Evolutionary conservation across 2,329 filamentous ascomycete genomes (phyloP), one percentile per base, ranked within the genome.

Genomic region (Epichloe baconii): DNA sequence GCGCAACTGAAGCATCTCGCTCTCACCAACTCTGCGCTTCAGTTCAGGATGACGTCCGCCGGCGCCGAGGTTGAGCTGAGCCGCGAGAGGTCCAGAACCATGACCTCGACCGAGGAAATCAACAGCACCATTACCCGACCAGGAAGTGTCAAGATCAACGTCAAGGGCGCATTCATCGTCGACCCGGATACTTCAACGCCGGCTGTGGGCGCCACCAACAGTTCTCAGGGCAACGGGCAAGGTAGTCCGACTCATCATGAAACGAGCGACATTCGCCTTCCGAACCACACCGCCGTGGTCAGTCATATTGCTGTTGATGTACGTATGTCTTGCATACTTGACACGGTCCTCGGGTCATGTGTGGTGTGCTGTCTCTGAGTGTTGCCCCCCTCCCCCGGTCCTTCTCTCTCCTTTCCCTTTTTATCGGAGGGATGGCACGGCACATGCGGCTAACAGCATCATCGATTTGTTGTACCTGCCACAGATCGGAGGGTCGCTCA

Each of bases 221-320:
- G 7, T n/a, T 48, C 60, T 57, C 52, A 62, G 51, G 59, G 54
- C 40, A 74, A 71, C 55, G 74, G 72, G 42, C 68, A 72, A 52
- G 67, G 68, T 48, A 72, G 71, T 55, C 73, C 74, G 54, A 66
- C 72, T 58, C 67, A 76, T 61, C 66, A 79, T 66, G 88, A 94
- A 66, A 89, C 87, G 52, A 89, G 88, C 64, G 93, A 96, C 65
- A 98, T 98, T 60, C 79, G 93, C n/a, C 73, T 98, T 53, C 93
- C 93, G 31, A 93, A 97, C 68, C 93, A 98, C 69, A 95, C 88
- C 12, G 86, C 86, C 11, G 83, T 95, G 8, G 91, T 98, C 58
- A 96, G 89, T 72, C 93, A 98, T 73, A 88, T 98, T 59, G 93
- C 93, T 49, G 85, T 96, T 54, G 93, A 98, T 76, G 89, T 94